phyloP scores from a whole-genome alignment of 2,329 filamentous ascomycete species.

The Ascochyta rabiei region DNA sequence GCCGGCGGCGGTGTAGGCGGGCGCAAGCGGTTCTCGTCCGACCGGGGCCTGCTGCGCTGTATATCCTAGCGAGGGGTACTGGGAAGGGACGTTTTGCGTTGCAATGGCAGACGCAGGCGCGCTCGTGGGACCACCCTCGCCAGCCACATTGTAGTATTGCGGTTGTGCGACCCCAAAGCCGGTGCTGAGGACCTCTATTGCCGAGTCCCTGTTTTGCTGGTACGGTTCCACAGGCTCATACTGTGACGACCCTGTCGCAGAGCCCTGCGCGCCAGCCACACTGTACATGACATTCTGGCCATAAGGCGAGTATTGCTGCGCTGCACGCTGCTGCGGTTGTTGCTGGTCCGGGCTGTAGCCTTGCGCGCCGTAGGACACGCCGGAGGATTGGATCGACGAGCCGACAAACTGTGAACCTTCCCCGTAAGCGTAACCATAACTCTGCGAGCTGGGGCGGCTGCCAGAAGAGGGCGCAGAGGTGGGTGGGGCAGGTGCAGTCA shows the following conservation, averaged over 20 bases:
- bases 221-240: conserved; percentile 81
- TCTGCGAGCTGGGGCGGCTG: conserved; percentile 48
- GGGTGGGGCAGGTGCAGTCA: conserved; percentile 51
- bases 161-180: conserved; percentile 71
- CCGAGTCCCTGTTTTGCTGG: conserved; percentile 69
- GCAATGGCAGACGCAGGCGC: conserved; percentile 63
- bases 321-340: conserved; percentile 59
- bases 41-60: conserved; percentile 67
- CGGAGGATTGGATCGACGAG: conserved; percentile 57
- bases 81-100: conserved; percentile 69
- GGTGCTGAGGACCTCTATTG: conserved; percentile 75
- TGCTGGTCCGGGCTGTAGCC: conserved; percentile 64
- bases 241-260: conserved; percentile 59
- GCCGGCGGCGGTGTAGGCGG: conserved; percentile 57
- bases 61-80: conserved; percentile 63
- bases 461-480: conserved; percentile 49
- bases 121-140: conserved; percentile 64
- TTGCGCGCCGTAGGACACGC: conserved; percentile 66
- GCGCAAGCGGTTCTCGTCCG: conserved; percentile 56
- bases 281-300: conserved; percentile 78
- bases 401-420: conserved; percentile 62
- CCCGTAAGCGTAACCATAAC: conserved; percentile 59
- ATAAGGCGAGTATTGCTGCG: conserved; percentile 58
- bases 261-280: conserved; percentile 56
- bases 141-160: conserved; percentile 70